Conservation (phyloP, 139 green algal genomes). For the Zygnema cylindricum region DNA sequence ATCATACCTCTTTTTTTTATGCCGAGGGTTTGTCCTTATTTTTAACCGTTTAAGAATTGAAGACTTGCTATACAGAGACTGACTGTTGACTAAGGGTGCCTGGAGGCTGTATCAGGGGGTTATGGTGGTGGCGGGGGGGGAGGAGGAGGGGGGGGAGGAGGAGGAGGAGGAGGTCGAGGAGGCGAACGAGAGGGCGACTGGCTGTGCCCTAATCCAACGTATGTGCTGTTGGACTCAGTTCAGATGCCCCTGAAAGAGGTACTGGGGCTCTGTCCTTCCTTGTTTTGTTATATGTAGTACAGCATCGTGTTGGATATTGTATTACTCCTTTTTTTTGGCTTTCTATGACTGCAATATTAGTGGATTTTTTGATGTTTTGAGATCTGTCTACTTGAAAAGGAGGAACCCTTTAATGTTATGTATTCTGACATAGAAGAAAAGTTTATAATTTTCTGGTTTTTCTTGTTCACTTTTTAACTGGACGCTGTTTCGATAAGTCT, state of each 20-base stretch:
- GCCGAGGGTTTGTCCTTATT: too few species aligned
- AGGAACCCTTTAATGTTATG: not conserved
- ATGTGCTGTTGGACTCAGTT: slow-evolving; percentile 15
- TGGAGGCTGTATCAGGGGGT: too few species aligned
- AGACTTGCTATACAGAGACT: too few species aligned
- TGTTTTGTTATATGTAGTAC: not conserved
- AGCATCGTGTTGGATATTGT: not conserved
- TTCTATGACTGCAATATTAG: not conserved
- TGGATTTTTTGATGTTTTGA: not conserved
- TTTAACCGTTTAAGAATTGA: too few species aligned
- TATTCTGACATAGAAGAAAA: too few species aligned
- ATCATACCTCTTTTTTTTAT: too few species aligned
- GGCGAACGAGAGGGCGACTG: slow-evolving; percentile 30
- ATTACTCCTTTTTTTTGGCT: not conserved
- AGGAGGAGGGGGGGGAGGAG: not conserved
- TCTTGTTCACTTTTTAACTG: too few species aligned
- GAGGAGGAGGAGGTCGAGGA: slow-evolving; percentile 19
- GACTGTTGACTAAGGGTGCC: too few species aligned
- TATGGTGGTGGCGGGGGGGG: not conserved
- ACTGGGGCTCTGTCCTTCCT: not conserved
- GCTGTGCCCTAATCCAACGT: slow-evolving; percentile 36
- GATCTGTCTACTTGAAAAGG: not conserved
- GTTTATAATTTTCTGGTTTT: too few species aligned
- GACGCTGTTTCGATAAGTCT: too few species aligned
- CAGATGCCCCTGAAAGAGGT: slow-evolving; percentile 7